Percentiles rank a stretch among this genome's conserved stretches.
These are phyloP conservation scores for Phaeosphaeriaceae sp. DNA, from an alignment of 2,329 filamentous ascomycete species.

Conservation along the genomic window DNA sequence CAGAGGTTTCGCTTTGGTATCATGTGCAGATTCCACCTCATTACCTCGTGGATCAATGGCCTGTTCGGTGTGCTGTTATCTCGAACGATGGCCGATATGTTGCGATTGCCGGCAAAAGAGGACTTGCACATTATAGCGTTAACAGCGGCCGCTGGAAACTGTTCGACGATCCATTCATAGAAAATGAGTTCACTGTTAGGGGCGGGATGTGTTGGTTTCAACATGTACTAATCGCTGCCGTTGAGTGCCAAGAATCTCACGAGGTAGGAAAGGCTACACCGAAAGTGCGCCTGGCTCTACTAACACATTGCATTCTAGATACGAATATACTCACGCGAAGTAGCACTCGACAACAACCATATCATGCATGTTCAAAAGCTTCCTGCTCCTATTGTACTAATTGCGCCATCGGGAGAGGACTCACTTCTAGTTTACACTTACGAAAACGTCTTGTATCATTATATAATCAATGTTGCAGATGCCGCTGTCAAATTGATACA, in stretches of 20 bases:
- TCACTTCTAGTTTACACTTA: conserved; percentile 96
- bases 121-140: conserved; percentile 93
- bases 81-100: conserved; percentile 93
- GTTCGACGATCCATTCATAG: conserved; percentile 78
- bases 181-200: conserved; percentile 89
- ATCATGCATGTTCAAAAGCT: conserved; percentile 79
- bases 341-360: conserved; percentile 73
- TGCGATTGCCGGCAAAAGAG: conserved; percentile 90
- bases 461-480: conserved; percentile 77
- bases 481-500: conserved; percentile 80
- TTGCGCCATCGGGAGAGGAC: conserved; percentile 89
- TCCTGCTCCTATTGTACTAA: conserved; percentile 84
- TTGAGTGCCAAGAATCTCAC: conserved; percentile 83
- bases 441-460: conserved; percentile 95
- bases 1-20: conserved; percentile 94
- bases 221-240: conserved; percentile 89
- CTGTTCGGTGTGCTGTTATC: conserved; percentile 83
- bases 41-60: conserved; percentile 93
- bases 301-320: conserved; percentile 56
- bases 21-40: conserved; percentile 82
- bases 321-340: conserved; percentile 90
- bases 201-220: conserved; percentile 99
- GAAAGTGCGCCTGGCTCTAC: not conserved
- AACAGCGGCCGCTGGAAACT: conserved; percentile 95
- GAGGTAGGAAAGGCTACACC: conserved; percentile 58